Conservation (phyloP, 768 basidiomycete genomes). For the Naganishia kalamii region DNA sequence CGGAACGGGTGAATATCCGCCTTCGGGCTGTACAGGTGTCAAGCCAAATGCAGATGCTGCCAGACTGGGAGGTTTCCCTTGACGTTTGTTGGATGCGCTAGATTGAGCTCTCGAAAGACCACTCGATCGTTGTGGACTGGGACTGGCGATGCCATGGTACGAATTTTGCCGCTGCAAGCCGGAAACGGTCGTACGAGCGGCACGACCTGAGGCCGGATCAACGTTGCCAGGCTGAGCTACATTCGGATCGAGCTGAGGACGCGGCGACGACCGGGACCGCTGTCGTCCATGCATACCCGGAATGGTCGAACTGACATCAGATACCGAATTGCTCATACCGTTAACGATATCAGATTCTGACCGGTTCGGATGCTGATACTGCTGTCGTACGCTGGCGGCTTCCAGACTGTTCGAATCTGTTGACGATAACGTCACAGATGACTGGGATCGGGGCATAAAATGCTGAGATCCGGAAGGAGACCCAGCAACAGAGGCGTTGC, state of each 20-base stretch:
- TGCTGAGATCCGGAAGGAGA: constrained; percentile 12
- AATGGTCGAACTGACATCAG: constrained; percentile 17
- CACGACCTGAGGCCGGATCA: constrained; percentile 41
- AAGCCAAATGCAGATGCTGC: constrained; percentile 45
- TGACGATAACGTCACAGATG: constrained; percentile 19
- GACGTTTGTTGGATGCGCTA: constrained; percentile 24
- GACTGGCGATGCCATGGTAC: constrained; percentile 35
- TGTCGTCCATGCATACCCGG: constrained; percentile 26
- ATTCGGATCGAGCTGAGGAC: neutral
- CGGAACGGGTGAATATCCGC: constrained; percentile 27
- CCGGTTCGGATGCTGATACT: constrained; percentile 2
- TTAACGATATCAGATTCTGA: constrained; percentile 30
- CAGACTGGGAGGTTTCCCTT: constrained; percentile 31
- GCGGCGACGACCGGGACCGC: constrained; percentile 41
- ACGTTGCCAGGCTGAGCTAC: constrained; percentile 26
- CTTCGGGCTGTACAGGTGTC: constrained; percentile 32
- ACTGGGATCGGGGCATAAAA: constrained; percentile 20
- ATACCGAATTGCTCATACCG: constrained; percentile 25
- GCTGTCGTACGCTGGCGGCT: constrained; percentile 3
- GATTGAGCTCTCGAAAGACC: constrained; percentile 37
- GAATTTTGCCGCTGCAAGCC: constrained; percentile 40
- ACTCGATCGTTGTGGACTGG: constrained; percentile 38
- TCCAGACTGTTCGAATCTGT: constrained; percentile 17
- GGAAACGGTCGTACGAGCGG: constrained; percentile 30
- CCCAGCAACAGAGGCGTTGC: neutral